phyloP scores from a whole-genome alignment of 2,329 filamentous ascomycete species.

The Pseudogymnoascus sp. region DNA sequence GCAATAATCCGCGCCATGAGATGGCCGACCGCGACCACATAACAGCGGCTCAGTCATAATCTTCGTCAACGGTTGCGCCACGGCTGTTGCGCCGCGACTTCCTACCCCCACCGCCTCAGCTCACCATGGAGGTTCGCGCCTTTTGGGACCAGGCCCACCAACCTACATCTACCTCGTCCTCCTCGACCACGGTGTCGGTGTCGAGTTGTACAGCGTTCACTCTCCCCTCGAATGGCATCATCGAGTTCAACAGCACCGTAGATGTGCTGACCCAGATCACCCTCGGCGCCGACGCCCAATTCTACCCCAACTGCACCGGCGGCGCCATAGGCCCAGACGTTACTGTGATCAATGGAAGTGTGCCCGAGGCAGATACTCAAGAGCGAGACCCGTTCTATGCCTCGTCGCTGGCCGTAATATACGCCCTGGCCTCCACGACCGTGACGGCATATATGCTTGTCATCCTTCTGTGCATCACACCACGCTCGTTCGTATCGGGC shows the following conservation, averaged over 20 bases:
- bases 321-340: conserved; percentile 26
- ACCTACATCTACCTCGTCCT: conserved; percentile 24
- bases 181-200: conserved; percentile 23
- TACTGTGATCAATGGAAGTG: conserved; percentile 15
- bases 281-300: conserved; percentile 41
- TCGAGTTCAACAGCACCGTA: conserved; percentile 32
- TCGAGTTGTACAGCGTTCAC: conserved; percentile 55
- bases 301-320: conserved; percentile 40
- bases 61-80: neutral
- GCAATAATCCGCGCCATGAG: neutral
- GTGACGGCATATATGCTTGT: conserved; percentile 87
- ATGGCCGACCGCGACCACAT: neutral
- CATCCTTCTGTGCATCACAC: conserved; percentile 88
- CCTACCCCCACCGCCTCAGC: neutral
- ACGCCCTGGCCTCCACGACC: conserved; percentile 84
- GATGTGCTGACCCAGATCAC: conserved; percentile 37
- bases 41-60: neutral
- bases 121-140: neutral
- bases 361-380: conserved; percentile 34
- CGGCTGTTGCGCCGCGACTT: neutral
- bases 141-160: conserved; percentile 14
- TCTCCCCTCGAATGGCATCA: conserved; percentile 49
- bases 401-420: conserved; percentile 86
- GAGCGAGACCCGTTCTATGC: conserved; percentile 85
- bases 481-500: conserved; percentile 85